Conservation (phyloP, 257 asterid genomes). For the Linderniella brevidens region DNA sequence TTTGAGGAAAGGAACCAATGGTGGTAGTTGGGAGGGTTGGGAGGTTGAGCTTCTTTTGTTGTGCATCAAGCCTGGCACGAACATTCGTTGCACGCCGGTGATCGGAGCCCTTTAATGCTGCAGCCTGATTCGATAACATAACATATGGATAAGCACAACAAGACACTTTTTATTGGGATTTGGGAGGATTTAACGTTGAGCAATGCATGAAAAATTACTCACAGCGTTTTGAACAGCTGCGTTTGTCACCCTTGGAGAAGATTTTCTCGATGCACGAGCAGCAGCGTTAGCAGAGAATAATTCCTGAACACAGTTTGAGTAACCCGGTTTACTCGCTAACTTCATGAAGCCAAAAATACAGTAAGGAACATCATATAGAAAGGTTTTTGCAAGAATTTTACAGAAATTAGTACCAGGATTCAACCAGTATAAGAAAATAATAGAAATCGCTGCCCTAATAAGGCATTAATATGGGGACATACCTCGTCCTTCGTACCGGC, state of each 20-base stretch:
- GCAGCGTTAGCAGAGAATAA: slow-evolving; percentile 71
- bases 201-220: slow-evolving; percentile 19
- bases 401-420: no score
- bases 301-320: slow-evolving; percentile 25
- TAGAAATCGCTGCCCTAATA: not conserved
- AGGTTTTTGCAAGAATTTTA: no score
- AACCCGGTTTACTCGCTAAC: not conserved
- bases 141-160: not conserved
- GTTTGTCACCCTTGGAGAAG: slow-evolving; percentile 83
- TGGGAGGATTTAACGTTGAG: not conserved
- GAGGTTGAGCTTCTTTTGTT: slow-evolving; percentile 92
- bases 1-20: slow-evolving; percentile 96
- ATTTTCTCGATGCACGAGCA: slow-evolving; percentile 90
- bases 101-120: slow-evolving; percentile 87
- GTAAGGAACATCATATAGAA: not conserved
- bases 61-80: slow-evolving; percentile 87
- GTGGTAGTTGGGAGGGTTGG: slow-evolving; percentile 97
- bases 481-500: slow-evolving; percentile 78
- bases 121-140: slow-evolving; percentile 25
- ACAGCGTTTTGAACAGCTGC: slow-evolving; percentile 97
- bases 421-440: not conserved
- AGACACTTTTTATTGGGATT: not conserved
- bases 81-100: slow-evolving; percentile 95
- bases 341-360: no score
- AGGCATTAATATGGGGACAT: not conserved